Base-by-base conservation (phyloP, 2,329 filamentous ascomycete genomes). In the Pseudocercospora vitis region DNA sequence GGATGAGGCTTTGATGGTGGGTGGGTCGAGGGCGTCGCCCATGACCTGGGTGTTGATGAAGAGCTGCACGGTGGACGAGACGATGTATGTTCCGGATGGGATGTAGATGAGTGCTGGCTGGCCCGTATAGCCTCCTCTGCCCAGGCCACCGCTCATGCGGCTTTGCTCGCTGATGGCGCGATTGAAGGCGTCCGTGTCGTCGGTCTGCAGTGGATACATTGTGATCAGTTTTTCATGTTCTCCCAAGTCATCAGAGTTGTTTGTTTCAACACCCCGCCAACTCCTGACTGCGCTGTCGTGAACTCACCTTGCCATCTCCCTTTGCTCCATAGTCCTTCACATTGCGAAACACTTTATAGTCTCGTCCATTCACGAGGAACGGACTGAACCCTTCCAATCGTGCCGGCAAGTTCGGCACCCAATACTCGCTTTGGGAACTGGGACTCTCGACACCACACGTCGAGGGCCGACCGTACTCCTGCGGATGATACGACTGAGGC, bases 31-130 rank as follows among this genome's bases (percentile, higher is more conserved):
- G 40, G 86, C 84, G 75, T 96, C 90, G 51, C 91, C 91, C 31
- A 96, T 78, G 57, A 96, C 83, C 71, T 95, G 90, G 8, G 91
- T 95, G 76, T 95, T 95, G 78, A 96, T 96, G 71, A 86, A 87
- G 66, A 90, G 86, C 42, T 91, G 74, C 59, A 96, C 82, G 18
- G 91, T 88, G 64, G 78, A 80, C 65, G 84, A 89, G 63, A 96
- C 84, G 14, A 88, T 67, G 47, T 67, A 67, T 2, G 56, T 63
- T 9, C 65, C 65, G 4, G 56, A 44, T 3, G 65, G 64, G 11
- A 67, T 48, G 42, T 63, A 67, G 28, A 67, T 58, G 29, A 66
- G 24, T 18, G 89, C 91, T 1, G 91, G 91, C 33, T 65, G 59
- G 14, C 64, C 62, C 21, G 63, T 65, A 1, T 84, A 40, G n/a